Evolutionary conservation across 2,329 filamentous ascomycete genomes (phyloP).

Genomic region (Pestalotiopsis fici): DNA sequence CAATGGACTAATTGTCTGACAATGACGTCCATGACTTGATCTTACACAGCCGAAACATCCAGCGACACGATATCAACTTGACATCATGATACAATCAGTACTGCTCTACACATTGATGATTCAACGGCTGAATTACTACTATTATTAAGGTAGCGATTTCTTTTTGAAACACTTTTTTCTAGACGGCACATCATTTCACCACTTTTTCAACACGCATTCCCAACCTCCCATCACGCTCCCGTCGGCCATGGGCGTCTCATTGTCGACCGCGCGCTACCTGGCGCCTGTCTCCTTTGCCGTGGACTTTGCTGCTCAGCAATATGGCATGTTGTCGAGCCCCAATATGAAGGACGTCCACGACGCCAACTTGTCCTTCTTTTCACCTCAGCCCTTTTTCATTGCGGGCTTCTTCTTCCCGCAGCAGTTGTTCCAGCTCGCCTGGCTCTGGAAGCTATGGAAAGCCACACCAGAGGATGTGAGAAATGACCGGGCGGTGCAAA

Average conservation of each 20-base stretch:
- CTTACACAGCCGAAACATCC: background rate
- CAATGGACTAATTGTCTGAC: background rate
- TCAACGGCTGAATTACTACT: background rate
- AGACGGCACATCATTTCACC: background rate
- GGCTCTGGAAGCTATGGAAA: constrained; percentile 57
- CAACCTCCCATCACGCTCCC: background rate
- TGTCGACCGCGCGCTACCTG: constrained; percentile 54
- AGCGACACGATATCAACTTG: background rate
- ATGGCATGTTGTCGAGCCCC: constrained; percentile 56
- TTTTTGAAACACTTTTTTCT: too few relatives aligned
- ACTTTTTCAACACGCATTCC: background rate
- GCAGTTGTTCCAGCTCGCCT: constrained; percentile 58
- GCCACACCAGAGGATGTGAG: constrained; percentile 38
- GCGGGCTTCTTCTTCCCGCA: constrained; percentile 63
- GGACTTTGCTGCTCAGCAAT: constrained; percentile 60
- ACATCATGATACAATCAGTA: background rate
- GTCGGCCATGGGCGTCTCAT: constrained; percentile 50
- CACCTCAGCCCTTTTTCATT: constrained; percentile 59
- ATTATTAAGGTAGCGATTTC: background rate
- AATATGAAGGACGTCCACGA: constrained; percentile 64
- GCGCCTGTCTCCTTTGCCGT: constrained; percentile 55
- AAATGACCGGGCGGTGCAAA: constrained; percentile 41
- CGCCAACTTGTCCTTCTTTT: constrained; percentile 58
- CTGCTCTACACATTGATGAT: background rate
- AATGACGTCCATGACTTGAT: constrained; percentile 7